Evolutionary conservation across 2,329 filamentous ascomycete genomes (phyloP), one percentile per base, ranked within the genome.

Genomic region (Colletotrichum sojae): DNA sequence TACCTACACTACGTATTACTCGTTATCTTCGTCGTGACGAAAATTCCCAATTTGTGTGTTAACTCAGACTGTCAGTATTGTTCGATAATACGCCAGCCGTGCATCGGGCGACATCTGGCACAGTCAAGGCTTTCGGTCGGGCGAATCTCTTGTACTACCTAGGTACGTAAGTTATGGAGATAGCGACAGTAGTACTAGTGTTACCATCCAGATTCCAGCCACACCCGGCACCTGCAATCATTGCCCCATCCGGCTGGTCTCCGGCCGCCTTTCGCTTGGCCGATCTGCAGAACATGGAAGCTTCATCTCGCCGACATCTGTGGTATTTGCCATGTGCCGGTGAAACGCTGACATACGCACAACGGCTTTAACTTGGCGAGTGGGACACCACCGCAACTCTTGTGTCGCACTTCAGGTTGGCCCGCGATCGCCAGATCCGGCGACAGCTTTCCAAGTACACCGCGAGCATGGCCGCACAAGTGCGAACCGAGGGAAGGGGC

Each of bases 171-270:
- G 22, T 25, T 25, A 25, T 25, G 22, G 22, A 25, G 22, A 25
- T 25, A 25, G 4, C 13, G 5, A 15, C 15, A 46, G 6, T 5
- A 46, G 5, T n/a, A 16, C n/a, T 13, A 46, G 5, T 25, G n/a
- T n/a, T n/a, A n/a, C n/a, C 8, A 16, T 16, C 22, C 16, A 9
- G 45, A 22, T 25, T 13, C 18, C 46, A 13, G n/a, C 16, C 55
- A 39, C 62, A 65, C 22, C 40, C 4, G 5, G 25, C 13, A 31
- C n/a, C 36, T 65, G 62, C 62, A 53, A 39, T 18, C 25, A 13
- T 22, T 15, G 25, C 55, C 55, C 46, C 36, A 31, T 52, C 10
- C 16, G 49, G 49, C 20, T 27, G 25, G 49, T 16, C 48, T 25
- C 20, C 49, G 20, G 16, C 12, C 16, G n/a, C 48, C 13, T 22